A percentile compares a stretch with the other conserved stretches of the same genome.
Evolutionary conservation across 2,329 filamentous ascomycete genomes (phyloP).

Genomic region (Magnaporthiopsis poae): DNA sequence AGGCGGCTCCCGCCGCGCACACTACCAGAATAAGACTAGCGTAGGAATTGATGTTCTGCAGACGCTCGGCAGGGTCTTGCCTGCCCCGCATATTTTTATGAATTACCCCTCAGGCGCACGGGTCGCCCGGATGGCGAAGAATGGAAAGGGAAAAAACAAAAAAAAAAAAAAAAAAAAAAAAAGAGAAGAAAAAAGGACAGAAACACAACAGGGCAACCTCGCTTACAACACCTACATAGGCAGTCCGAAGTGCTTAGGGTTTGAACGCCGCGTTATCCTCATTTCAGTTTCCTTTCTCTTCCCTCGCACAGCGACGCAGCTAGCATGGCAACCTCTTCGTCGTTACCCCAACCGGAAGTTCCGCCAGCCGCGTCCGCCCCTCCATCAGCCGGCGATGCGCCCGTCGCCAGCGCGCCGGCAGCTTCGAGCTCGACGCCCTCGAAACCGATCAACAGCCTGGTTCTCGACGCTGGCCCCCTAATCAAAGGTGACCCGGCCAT

Average conservation of each 20-base stretch:
- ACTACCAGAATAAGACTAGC: not conserved
- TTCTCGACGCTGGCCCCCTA: constrained; percentile 84
- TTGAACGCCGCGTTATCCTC: not conserved
- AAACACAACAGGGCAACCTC: not conserved
- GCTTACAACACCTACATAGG: not conserved
- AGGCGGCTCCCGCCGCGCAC: not conserved
- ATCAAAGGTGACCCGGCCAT: constrained; percentile 86
- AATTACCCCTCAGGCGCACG: not conserved
- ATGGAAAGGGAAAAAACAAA: not conserved
- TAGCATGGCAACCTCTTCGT: not conserved
- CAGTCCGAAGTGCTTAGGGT: not conserved
- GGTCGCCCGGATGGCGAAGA: not conserved
- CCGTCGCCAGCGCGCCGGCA: not conserved
- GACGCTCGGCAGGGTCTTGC: too few species aligned
- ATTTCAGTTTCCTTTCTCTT: not conserved
- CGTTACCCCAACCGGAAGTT: not conserved
- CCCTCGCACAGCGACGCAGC: not conserved
- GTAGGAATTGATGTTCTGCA: not conserved
- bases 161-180: not conserved
- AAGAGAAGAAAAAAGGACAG: too few species aligned
- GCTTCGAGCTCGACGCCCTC: not conserved
- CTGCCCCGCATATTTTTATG: not conserved
- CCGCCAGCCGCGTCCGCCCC: too few species aligned
- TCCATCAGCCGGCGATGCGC: not conserved
- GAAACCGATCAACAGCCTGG: constrained; percentile 71